A percentile compares a stretch with the other conserved stretches of the same genome.
Conservation (phyloP, 768 basidiomycete species). For the Trametes cinnabarina region DNA sequence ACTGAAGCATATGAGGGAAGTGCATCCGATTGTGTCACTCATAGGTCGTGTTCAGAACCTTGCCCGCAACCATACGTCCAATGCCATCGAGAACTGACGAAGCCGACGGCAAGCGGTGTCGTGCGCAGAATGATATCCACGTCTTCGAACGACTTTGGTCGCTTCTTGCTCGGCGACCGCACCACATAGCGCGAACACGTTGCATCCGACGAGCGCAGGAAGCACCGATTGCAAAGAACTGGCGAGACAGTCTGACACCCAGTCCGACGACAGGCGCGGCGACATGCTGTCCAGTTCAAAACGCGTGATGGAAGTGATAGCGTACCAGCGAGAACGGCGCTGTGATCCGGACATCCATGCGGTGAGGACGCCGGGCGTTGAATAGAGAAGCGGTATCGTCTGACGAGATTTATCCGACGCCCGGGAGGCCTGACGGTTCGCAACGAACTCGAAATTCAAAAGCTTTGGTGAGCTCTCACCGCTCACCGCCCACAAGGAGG, state of each 20-base stretch:
- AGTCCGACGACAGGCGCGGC: not conserved
- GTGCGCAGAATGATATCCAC: not conserved
- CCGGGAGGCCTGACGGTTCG: not conserved
- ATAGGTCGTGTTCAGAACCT: too few relatives aligned
- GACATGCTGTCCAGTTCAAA: not conserved
- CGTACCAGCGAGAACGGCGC: conserved; percentile 10
- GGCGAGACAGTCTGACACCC: not conserved
- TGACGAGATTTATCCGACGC: conserved; percentile 12
- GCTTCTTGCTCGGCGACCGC: not conserved
- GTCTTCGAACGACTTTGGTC: not conserved
- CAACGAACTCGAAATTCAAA: too few relatives aligned
- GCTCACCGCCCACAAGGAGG: too few relatives aligned
- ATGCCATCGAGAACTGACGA: not conserved
- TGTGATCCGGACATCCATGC: conserved; percentile 10
- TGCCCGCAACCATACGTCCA: conserved; percentile 2
- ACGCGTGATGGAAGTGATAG: conserved; percentile 1
- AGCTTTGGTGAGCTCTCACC: too few relatives aligned
- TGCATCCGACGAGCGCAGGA: conserved; percentile 13
- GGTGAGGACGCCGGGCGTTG: conserved; percentile 2
- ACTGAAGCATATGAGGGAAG: too few relatives aligned
- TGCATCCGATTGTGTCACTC: too few relatives aligned
- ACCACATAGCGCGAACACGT: not conserved
- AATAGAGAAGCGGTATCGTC: conserved; percentile 10
- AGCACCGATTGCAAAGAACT: not conserved
- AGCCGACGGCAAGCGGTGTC: not conserved